Conservation (phyloP, 2,329 filamentous ascomycete genomes). For the Bipolaris gigantea region DNA sequence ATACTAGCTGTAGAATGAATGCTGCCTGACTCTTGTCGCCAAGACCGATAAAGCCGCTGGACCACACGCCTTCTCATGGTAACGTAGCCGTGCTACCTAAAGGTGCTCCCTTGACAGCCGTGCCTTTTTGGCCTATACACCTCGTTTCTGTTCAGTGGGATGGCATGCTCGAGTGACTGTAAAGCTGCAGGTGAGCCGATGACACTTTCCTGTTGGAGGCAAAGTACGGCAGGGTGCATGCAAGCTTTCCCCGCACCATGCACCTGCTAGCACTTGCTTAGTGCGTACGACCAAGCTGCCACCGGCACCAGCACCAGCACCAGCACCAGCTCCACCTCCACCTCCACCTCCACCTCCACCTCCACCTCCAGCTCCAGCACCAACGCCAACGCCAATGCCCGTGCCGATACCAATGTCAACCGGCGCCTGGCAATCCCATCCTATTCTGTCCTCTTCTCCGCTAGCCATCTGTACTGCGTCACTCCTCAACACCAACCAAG, state of each 20-base stretch:
- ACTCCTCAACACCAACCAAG: slow-evolving; percentile 18
- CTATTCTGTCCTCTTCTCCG: background rate
- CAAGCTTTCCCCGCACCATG: slow-evolving; percentile 12
- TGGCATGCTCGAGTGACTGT: background rate
- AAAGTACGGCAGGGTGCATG: slow-evolving; percentile 2
- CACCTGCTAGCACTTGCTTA: slow-evolving; percentile 1
- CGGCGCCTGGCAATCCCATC: background rate
- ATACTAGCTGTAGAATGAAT: background rate
- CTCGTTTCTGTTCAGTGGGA: background rate
- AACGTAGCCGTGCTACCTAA: slow-evolving; percentile 1
- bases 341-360: background rate
- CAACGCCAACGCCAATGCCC: background rate
- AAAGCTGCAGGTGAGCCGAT: slow-evolving; percentile 5
- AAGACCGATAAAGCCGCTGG: background rate
- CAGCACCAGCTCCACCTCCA: background rate
- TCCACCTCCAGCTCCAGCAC: background rate
- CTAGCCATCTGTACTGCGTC: slow-evolving; percentile 8
- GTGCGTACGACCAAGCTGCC: background rate
- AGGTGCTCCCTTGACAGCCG: background rate
- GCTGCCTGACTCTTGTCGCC: background rate
- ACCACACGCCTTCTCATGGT: background rate
- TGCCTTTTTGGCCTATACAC: background rate
- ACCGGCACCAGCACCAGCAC: background rate
- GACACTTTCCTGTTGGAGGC: slow-evolving; percentile 2
- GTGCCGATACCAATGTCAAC: background rate